These are phyloP conservation scores for Lepiota venenata DNA, from an alignment of 768 basidiomycete species.

Conservation along the genomic window DNA sequence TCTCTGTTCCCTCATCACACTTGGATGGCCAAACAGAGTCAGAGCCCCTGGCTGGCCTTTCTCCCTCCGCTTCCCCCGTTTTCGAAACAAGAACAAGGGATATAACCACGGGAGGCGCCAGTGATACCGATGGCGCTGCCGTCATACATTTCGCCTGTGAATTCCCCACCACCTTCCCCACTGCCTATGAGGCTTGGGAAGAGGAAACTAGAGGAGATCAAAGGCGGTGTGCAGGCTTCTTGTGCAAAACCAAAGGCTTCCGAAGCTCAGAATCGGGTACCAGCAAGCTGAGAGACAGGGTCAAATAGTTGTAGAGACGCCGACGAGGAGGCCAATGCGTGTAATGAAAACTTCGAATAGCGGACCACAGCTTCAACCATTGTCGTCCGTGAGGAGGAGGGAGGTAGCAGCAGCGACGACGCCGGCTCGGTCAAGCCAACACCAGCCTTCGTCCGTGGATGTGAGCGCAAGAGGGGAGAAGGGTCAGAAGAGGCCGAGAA, in stretches of 20 bases:
- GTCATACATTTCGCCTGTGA: constrained; percentile 7
- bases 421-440: neutral
- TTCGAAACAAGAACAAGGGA: too few species aligned
- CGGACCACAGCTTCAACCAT: neutral
- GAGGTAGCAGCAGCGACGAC: neutral
- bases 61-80: too few species aligned
- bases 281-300: neutral
- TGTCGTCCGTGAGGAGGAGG: neutral
- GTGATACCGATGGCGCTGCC: neutral
- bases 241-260: neutral
- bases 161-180: neutral
- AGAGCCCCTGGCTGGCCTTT: too few species aligned
- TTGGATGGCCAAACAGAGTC: too few species aligned
- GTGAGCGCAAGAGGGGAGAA: neutral
- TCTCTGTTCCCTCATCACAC: too few species aligned
- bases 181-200: neutral
- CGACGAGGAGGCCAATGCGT: neutral
- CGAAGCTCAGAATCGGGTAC: neutral
- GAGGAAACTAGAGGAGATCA: constrained; percentile 8
- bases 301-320: neutral
- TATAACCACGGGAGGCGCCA: neutral
- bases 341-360: neutral
- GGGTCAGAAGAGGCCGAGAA: neutral
- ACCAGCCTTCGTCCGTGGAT: too few species aligned
- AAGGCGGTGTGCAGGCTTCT: neutral